Evolutionary conservation across 352 stramenopile species (phyloP), one percentile per base, ranked within the genome.

Genomic region (Globisporangium polare): DNA sequence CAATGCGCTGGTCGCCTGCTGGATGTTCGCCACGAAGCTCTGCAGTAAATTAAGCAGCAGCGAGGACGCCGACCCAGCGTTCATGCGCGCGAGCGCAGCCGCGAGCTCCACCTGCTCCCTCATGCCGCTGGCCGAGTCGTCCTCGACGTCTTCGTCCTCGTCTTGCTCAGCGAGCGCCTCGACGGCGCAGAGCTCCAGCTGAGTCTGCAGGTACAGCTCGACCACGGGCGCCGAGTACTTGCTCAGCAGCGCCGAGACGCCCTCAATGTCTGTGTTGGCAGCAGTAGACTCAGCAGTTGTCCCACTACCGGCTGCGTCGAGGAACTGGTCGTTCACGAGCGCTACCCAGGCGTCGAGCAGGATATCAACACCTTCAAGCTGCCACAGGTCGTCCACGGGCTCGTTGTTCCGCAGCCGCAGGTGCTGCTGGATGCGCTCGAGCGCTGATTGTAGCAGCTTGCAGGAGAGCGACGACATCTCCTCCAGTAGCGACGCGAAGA

Each of bases 81-180:
- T 93, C 50, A 94, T 68, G 7, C 83, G 73, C 3, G 83, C 83
- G 2, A 95, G 70, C 20, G 83, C 77, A 2, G 86, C 80, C 3
- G 85, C 86, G 12, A 91, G 56, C 55, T 89, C 85, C 53, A 88
- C 79, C 52, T 95, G 84, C 37, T 94, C 86, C 1, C 67, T 73
- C 27, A 77, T 56, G 42, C 73, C 76, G 24, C 77, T 89, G 29
- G 77, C 71, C 7, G 82, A 85, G 39, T 89, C 85, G 69, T 92
- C 83, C 63, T 95, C 84, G 41, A 94, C 83, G 37, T 95, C 84
- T 71, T 95, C 84, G 43, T 92, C 77, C 67, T 95, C 83, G 61
- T 92, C 80, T 50, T 90, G 73, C 2, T 92, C 84, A 0, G 75
- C 76, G 18, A 90, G 54, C 9, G 77, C 83, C 37, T 94, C 83